Evolutionary conservation across 2,329 filamentous ascomycete species (phyloP), one percentile per base, ranked within the genome.

Genomic region (Diaporthe citrichinensis): DNA sequence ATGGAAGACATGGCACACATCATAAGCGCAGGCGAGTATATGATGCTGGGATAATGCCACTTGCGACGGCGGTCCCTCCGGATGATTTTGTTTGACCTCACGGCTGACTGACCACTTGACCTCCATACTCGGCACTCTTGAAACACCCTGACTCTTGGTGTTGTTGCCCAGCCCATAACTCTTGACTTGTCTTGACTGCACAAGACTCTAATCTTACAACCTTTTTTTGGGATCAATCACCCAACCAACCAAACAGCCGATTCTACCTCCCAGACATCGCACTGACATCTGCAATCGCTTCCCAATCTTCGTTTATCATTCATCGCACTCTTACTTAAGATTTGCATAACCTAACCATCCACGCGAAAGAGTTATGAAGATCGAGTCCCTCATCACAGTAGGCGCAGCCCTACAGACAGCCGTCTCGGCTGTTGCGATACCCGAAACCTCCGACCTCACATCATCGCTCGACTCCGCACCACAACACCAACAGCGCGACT

Each of bases 351-450:
- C 46, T 8, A 55, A 55, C 15, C 17, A 31, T 5, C 34, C 31
- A 8, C 31, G 15, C 46, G 49, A 14, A 25, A 59, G 53, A 41
- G 59, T 12, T 55, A 77, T 77, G 76, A 77, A 67, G 72, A 6
- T 59, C n/a, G 46, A 36, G 8, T 44, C 44, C 23, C 1, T 73
- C 17, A 15, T 77, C 41, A 49, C n/a, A 72, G 65, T 49, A 17
- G 12, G 76, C 57, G 57, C 76, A 57, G 53, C 79, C n/a, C 49
- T 77, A 46, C 77, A 79, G 59, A 74, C 75, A 25, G 76, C 77
- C 25, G 78, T 79, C 59, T 76, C 76, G 67, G 80, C 79, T 46
- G 71, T 80, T 36, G 80, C 79, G 49, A 73, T 80, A 20, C 77
- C 79, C 41, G 78, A 77, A 9, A 51, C 57, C 31, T 74, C 51